A percentile compares a stretch with the other conserved stretches of the same genome.
Conservation (phyloP, 2,329 filamentous ascomycete genomes). For the Aspergillus melleus region DNA sequence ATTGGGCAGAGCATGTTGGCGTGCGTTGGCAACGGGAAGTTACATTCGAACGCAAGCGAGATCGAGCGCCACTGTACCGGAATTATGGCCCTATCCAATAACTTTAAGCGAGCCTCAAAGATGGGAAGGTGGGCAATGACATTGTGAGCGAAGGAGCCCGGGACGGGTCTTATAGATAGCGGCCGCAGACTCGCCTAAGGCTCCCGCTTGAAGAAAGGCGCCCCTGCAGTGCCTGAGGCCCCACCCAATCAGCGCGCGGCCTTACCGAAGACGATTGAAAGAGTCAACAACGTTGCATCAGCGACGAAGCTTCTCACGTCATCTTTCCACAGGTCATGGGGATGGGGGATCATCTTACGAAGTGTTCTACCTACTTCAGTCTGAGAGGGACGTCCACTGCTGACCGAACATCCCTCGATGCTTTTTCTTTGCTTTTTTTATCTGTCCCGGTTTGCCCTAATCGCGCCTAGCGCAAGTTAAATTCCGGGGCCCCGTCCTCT, state of each 20-base stretch:
- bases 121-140: not conserved
- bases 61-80: not conserved
- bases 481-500: too few species aligned
- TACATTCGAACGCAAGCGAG: not conserved
- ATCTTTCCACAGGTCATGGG: not conserved
- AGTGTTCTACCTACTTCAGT: not conserved
- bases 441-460: too few species aligned
- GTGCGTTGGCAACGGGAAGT: not conserved
- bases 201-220: conserved; percentile 39
- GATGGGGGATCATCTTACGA: not conserved
- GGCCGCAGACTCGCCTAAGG: conserved; percentile 32
- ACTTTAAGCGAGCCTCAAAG: conserved; percentile 2
- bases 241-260: conserved; percentile 33
- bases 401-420: too few species aligned
- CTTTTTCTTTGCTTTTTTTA: too few species aligned
- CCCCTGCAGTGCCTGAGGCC: conserved; percentile 23
- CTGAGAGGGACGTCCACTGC: too few species aligned
- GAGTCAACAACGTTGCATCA: not conserved
- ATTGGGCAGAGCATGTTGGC: not conserved
- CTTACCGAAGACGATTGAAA: conserved; percentile 32
- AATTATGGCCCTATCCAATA: not conserved
- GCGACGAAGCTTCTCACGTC: not conserved
- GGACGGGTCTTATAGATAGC: too few species aligned
- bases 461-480: too few species aligned
- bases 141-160: not conserved